Conservation (phyloP, 2,329 filamentous ascomycete genomes). For the Pseudogymnoascus sp. region DNA sequence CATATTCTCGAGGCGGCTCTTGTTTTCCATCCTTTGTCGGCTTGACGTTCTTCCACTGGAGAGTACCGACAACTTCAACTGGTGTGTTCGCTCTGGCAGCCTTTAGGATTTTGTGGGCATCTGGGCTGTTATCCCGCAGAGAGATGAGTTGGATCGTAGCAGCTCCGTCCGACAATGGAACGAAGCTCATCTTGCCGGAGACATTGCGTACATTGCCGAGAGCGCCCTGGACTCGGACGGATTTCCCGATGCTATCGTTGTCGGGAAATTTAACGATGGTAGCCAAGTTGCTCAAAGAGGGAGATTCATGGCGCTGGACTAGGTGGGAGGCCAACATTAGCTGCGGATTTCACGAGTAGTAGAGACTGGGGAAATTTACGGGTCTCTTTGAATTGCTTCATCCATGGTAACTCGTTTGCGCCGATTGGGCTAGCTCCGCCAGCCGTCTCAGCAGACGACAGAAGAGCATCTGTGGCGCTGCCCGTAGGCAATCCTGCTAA, state of each 20-base stretch:
- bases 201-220: constrained; percentile 11
- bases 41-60: constrained; percentile 9
- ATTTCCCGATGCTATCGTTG: constrained; percentile 11
- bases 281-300: background rate
- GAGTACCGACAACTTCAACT: constrained; percentile 12
- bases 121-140: background rate
- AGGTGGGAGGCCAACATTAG: background rate
- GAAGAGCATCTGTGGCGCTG: background rate
- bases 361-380: background rate
- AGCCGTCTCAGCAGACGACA: background rate
- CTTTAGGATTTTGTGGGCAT: background rate
- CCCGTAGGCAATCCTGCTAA: background rate
- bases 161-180: constrained; percentile 5
- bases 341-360: background rate
- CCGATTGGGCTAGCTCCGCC: background rate
- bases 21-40: constrained; percentile 1
- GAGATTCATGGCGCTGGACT: constrained; percentile 2
- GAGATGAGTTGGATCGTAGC: constrained; percentile 10
- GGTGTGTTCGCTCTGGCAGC: constrained; percentile 12
- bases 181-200: constrained; percentile 9
- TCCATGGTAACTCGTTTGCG: background rate
- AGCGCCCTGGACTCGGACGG: constrained; percentile 20
- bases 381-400: constrained; percentile 7
- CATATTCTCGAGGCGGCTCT: constrained; percentile 30
- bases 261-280: constrained; percentile 15